Base-by-base conservation (phyloP, 108 stramenopile species). In the Cylindrotheca fusiformis region DNA sequence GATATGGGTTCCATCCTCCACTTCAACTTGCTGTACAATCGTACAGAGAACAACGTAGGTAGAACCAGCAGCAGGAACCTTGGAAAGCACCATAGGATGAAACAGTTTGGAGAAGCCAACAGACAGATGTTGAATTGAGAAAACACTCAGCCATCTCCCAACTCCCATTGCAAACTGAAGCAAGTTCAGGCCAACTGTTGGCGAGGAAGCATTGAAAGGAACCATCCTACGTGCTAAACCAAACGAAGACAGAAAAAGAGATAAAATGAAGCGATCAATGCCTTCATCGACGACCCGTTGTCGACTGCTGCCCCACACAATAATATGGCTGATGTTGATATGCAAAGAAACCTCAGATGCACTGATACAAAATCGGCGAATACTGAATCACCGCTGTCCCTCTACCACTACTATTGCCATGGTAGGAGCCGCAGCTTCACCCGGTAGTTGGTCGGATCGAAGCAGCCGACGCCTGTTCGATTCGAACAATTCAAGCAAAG, bases 1-100 rank as follows among this genome's bases (percentile, higher is more conserved):
- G 50, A 51, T 51, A n/a, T 51, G 50, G 50, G 19, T 51, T 51
- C 50, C 50, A 22, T 17, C 19, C 21, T 51, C 6, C 12, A 22
- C 50, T 51, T 51, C 50, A 51, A 51, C 50, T 21, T 51, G 6
- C 6, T 51, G 50, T 21, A 41, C 36, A 41, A 41, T 41, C 6
- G 36, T 41, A 41, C 36, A 10, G 14, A 10, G 14, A 41, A 41
- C 14, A 6, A 6, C 36, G 6, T 6, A 10, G 14, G 36, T 10
- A 6, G 10, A 10, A 10, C 14, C 14, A 41, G 10, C 6, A 41
- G 14, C 6, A 41, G 36, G 36, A 41, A 41, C 14, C 36, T 41
- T 41, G 10, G 36, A 6, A 6, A 14, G 10, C 36, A 41, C 6
- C 14, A 14, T 6, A 41, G 36, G 14, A 14, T 41, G 14, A 41